Evolutionary conservation across 2,329 filamentous ascomycete genomes (phyloP).

Genomic region (Aspergillus neoniger): DNA sequence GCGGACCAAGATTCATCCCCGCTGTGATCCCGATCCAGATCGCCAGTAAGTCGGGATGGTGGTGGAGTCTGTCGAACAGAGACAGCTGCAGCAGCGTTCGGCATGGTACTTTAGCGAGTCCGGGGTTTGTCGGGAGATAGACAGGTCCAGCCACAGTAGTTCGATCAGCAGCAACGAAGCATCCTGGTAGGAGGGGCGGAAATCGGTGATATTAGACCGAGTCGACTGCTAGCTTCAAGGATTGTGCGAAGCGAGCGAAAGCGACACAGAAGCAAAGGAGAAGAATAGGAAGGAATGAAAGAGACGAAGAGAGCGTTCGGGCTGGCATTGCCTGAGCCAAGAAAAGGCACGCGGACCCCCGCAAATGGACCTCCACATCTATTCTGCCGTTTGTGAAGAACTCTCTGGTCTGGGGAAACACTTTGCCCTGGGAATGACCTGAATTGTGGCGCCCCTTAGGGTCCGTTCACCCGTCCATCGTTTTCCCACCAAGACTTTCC

Average conservation of each 20-base stretch:
- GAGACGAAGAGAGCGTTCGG: constrained; percentile 10
- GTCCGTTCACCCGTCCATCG: background rate
- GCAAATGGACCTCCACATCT: background rate
- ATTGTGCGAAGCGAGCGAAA: background rate
- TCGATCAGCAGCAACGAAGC: constrained; percentile 12
- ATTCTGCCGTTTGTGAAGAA: background rate
- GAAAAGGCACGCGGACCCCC: background rate
- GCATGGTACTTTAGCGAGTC: constrained; percentile 39
- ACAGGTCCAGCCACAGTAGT: constrained; percentile 17
- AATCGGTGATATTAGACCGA: constrained; percentile 6
- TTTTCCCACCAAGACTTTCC: background rate
- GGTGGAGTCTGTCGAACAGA: constrained; percentile 26
- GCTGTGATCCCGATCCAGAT: constrained; percentile 34
- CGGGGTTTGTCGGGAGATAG: constrained; percentile 22
- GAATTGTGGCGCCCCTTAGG: background rate
- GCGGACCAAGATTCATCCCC: constrained; percentile 38
- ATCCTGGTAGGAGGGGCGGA: constrained; percentile 10
- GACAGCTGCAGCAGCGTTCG: constrained; percentile 31
- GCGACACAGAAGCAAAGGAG: background rate
- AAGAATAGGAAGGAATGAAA: background rate
- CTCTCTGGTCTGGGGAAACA: too few species aligned
- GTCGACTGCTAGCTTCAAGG: background rate
- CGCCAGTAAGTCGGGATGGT: constrained; percentile 23
- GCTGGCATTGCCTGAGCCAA: constrained; percentile 25
- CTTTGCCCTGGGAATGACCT: too few species aligned